Evolutionary conservation across 345 rosid species (phyloP).

Genomic region (Orychophragmus violaceus): DNA sequence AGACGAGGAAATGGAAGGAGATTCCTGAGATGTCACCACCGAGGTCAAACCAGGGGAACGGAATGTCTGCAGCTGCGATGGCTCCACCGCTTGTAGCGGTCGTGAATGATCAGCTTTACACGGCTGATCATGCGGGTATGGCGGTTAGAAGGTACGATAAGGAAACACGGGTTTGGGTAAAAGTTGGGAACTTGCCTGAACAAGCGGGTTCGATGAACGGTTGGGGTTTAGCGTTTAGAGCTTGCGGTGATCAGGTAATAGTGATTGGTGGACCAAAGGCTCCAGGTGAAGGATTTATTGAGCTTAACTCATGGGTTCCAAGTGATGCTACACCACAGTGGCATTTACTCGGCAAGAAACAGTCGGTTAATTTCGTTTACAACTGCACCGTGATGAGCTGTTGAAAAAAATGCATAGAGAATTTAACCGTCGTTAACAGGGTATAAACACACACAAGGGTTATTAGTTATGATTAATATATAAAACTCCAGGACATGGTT

Average conservation of each 20-base stretch:
- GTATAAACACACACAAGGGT: conserved; percentile 8
- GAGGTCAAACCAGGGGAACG: conserved; percentile 14
- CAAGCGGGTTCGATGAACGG: conserved; percentile 54
- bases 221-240: conserved; percentile 86
- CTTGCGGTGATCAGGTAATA: conserved; percentile 58
- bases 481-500: neutral
- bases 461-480: conserved; percentile 4
- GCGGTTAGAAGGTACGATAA: conserved; percentile 60
- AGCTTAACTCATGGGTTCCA: conserved; percentile 72
- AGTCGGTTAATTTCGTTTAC: conserved; percentile 53
- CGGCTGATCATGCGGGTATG: conserved; percentile 51
- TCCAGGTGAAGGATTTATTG: conserved; percentile 46
- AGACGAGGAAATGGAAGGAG: conserved; percentile 48
- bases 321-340: conserved; percentile 50
- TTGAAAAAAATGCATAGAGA: conserved; percentile 19
- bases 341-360: conserved; percentile 52
- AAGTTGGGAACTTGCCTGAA: conserved; percentile 54
- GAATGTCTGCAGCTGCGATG: conserved; percentile 32
- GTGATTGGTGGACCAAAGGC: conserved; percentile 59
- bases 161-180: conserved; percentile 39
- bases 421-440: neutral
- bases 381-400: conserved; percentile 89
- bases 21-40: conserved; percentile 61
- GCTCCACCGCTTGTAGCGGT: conserved; percentile 86
- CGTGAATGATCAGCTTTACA: conserved; percentile 64